Evolutionary conservation across 768 basidiomycete genomes (phyloP), one percentile per base, ranked within the genome.

Genomic region (Lactarius akahatsu): DNA sequence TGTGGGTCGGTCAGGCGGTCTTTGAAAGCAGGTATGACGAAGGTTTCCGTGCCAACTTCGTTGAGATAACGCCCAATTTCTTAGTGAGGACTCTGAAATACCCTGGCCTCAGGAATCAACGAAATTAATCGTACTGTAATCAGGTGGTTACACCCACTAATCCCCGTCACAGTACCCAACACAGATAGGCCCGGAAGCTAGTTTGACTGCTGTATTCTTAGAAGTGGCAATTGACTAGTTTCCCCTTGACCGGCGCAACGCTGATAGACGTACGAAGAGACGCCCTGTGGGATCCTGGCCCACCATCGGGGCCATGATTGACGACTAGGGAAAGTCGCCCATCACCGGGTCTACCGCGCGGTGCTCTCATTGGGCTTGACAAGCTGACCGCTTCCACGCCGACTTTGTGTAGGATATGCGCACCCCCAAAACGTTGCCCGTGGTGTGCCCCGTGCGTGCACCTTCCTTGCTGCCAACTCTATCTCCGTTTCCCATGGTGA

Each of bases 371-470:
- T 4, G 30, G 6, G 26, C 13, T 32, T 50, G 56, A 61, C 64
- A 56, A 15, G n/a, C 28, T 57, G 65, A 23, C 34, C 8, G 6
- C 30, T 65, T 61, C 59, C 43, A 65, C 45, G 40, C 59, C 30
- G 38, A 55, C 6, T 58, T 43, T 60, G 20, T 26, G 32, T 30
- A 36, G 30, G 36, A 56, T 30, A 65, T n/a, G 30, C 52, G 43
- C 7, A 61, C 45, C 60, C 59, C 60, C 30, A 30, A 41, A 61
- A 66, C 45, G 55, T 61, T 62, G 60, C n/a, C 13, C 13, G 20
- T 23, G 45, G 32, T 34, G 18, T 32, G 41, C 30, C 30, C 6
- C 6, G 6, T 32, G 30, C 55, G 2, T 11, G 36, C 11, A 23
- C 57, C 57, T 8, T n/a, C 58, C 28, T 18, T 30, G 18, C 26